Conservation (phyloP, 2,329 filamentous ascomycete genomes). For the Alternaria incomplexa region DNA sequence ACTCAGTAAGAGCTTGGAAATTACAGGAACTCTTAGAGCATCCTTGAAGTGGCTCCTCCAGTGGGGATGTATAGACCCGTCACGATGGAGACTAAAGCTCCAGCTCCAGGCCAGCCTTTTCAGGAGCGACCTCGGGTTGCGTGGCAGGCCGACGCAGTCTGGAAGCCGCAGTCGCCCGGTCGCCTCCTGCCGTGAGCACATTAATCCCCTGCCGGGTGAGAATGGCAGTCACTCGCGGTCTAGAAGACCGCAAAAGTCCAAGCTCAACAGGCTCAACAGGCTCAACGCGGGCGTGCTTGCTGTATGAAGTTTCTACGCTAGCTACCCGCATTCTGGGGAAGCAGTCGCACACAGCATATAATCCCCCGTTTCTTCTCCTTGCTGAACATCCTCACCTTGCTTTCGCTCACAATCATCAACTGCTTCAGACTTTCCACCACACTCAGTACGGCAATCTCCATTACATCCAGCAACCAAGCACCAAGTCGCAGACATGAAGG, state of each 20-base stretch:
- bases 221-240: neutral
- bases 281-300: neutral
- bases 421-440: neutral
- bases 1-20: neutral
- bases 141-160: neutral
- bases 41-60: neutral
- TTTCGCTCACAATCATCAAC: neutral
- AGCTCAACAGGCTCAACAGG: neutral
- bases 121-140: neutral
- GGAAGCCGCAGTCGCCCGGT: neutral
- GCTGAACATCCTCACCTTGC: neutral
- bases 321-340: neutral
- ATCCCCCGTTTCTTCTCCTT: neutral
- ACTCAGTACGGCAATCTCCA: neutral
- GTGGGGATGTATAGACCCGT: neutral
- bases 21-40: neutral
- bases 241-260: neutral
- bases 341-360: neutral
- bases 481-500: neutral
- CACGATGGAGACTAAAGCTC: neutral
- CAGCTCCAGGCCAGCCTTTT: neutral
- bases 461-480: neutral
- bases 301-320: neutral
- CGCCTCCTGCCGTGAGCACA: neutral
- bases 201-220: neutral